These are phyloP conservation scores for Bonnemaisonia californica DNA, from an alignment of 31 red algal species.

Conservation along the genomic window DNA sequence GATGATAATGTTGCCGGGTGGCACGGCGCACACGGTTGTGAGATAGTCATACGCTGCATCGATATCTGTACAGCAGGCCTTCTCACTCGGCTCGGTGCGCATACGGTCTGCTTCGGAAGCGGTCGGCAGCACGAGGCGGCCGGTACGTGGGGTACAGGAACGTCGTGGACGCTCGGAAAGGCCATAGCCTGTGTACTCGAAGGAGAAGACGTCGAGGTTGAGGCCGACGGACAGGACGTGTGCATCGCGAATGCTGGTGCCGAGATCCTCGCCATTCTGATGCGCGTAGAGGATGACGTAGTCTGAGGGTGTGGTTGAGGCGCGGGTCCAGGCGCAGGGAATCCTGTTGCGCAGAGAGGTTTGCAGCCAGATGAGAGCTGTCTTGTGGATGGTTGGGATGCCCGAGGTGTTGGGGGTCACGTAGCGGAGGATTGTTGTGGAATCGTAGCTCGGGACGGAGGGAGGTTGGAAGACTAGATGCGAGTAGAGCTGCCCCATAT, in stretches of 20 bases:
- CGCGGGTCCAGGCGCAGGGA: slow-evolving; percentile 53
- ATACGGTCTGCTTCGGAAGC: slow-evolving; percentile 15
- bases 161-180: slow-evolving; percentile 57
- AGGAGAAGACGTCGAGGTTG: slow-evolving; percentile 69
- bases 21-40: slow-evolving; percentile 26
- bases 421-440: slow-evolving; percentile 33
- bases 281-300: slow-evolving; percentile 73
- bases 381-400: slow-evolving; percentile 33
- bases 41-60: slow-evolving; percentile 64
- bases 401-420: slow-evolving; percentile 29
- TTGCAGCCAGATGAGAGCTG: slow-evolving; percentile 53
- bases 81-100: slow-evolving; percentile 60
- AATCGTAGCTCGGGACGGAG: slow-evolving; percentile 37
- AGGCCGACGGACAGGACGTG: slow-evolving; percentile 46
- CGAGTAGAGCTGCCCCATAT: slow-evolving; percentile 69
- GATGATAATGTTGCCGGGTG: slow-evolving; percentile 53
- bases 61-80: slow-evolving; percentile 67
- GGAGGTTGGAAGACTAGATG: slow-evolving; percentile 64
- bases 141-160: not conserved
- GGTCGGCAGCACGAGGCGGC: slow-evolving; percentile 5
- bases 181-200: slow-evolving; percentile 93
- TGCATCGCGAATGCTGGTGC: slow-evolving; percentile 56
- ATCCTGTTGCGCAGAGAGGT: slow-evolving; percentile 41
- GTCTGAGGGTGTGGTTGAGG: slow-evolving; percentile 33
- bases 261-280: slow-evolving; percentile 77